Percentiles rank a stretch among this genome's conserved stretches.
Evolutionary conservation across 2,329 filamentous ascomycete genomes (phyloP).

Genomic region (Akanthomyces dipterigenus): DNA sequence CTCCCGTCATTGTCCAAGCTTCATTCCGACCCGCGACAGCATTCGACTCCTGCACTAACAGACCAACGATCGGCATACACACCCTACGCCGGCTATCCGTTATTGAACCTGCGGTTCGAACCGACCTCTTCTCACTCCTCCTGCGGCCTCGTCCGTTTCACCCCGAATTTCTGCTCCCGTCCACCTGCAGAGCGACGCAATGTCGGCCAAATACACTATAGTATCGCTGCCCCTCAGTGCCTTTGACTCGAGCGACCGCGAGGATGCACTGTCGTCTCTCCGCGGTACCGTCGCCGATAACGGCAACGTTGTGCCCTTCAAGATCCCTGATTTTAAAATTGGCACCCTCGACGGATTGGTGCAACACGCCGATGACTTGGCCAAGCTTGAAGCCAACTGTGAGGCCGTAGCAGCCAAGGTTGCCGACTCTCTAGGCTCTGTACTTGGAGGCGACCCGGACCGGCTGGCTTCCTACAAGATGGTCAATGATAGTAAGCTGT

Average conservation of each 20-base stretch:
- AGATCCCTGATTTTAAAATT: slow-evolving; percentile 93
- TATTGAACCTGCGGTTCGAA: neutral
- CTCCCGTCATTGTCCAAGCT: slow-evolving; percentile 10
- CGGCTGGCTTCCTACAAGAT: slow-evolving; percentile 82
- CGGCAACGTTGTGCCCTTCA: slow-evolving; percentile 69
- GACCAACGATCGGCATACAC: neutral
- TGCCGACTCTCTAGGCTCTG: slow-evolving; percentile 71
- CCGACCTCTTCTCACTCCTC: neutral
- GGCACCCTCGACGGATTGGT: slow-evolving; percentile 92
- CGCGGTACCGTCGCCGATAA: slow-evolving; percentile 68
- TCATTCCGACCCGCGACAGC: neutral
- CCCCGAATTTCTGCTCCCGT: neutral
- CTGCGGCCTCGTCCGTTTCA: neutral
- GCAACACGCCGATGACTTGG: slow-evolving; percentile 90
- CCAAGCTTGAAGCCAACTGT: slow-evolving; percentile 77
- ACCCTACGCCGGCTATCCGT: neutral
- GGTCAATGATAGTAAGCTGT: slow-evolving; percentile 81
- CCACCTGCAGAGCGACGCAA: slow-evolving; percentile 20
- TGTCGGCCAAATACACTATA: slow-evolving; percentile 68
- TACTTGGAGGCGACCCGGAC: slow-evolving; percentile 78
- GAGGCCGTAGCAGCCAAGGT: slow-evolving; percentile 82
- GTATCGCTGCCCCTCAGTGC: slow-evolving; percentile 86
- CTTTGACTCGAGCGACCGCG: slow-evolving; percentile 69
- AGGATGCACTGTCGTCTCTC: slow-evolving; percentile 74
- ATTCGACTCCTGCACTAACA: neutral